Evolutionary conservation across 1,284 basidiomycete species (phyloP), one percentile per base, ranked within the genome.

Genomic region (Cryptococcus sp.): DNA sequence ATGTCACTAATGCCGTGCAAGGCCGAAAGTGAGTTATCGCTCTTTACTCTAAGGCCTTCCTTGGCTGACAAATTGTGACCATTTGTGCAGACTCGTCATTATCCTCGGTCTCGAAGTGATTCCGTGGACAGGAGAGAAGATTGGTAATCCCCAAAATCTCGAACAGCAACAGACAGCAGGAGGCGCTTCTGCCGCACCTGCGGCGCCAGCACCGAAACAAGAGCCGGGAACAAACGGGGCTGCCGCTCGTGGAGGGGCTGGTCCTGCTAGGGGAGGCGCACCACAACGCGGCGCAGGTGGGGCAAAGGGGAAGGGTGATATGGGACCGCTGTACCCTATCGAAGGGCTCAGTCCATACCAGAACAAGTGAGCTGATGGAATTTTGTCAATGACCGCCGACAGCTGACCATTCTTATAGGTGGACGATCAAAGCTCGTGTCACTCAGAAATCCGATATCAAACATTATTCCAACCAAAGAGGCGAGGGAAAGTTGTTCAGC

Each of bases 341-440:
- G 94, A 97, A 72, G 90, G 89, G 5, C 84, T 99, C 50, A 95
- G 89, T 68, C 96, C 95, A 7, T 99, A 98, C 75, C 92, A 96
- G 78, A 98, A 96, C 80, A 94, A 93, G 80, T 83, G 73, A 68
- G 78, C 62, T 38, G 15, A 15, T 29, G 6, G 16, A 6, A 29
- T 22, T 20, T 43, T 16, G 26, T 3, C 23, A 34, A 5, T 25
- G 13, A 3, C 26, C 22, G 17, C 16, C 40, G 54, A 23, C 25
- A 4, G 17, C 46, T 51, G 38, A 46, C 25, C 4, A 17, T 55
- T 37, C 52, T 34, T 2, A 43, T 11, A 81, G 78, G 73, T 96
- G 93, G 95, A 95, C 91, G 3, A 97, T 99, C 83, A 94, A 93
- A 75, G 96, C 93, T 23, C 88, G 93, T 50, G 92, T 97, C 47